These are phyloP conservation scores for Russula abietina DNA, from an alignment of 768 basidiomycete species.

Conservation along the genomic window DNA sequence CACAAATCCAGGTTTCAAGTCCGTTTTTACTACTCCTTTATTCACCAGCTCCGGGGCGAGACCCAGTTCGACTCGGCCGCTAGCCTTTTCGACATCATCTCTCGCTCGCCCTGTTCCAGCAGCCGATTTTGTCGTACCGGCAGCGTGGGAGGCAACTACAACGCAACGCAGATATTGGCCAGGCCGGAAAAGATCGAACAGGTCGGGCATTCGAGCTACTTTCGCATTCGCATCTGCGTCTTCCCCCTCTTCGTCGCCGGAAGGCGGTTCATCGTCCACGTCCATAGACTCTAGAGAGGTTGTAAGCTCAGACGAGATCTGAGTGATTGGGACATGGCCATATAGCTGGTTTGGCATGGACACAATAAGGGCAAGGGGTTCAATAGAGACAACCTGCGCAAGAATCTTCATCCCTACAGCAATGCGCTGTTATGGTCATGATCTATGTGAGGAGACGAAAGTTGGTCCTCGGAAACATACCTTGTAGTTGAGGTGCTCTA, in stretches of 20 bases:
- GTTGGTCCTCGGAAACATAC: constrained; percentile 34
- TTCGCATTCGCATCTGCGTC: constrained; percentile 30
- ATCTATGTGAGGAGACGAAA: background rate
- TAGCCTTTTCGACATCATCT: constrained; percentile 61
- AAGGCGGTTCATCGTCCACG: constrained; percentile 40
- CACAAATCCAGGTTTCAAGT: constrained; percentile 71
- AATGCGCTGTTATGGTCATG: constrained; percentile 51
- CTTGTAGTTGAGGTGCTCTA: constrained; percentile 94
- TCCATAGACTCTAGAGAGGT: constrained; percentile 57
- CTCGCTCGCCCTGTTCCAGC: constrained; percentile 54
- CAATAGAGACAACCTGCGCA: constrained; percentile 78
- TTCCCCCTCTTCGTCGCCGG: constrained; percentile 48
- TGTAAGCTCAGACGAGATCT: constrained; percentile 79
- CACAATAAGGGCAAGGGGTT: constrained; percentile 83
- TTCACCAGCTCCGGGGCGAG: constrained; percentile 83
- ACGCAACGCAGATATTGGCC: constrained; percentile 83
- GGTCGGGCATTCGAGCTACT: constrained; percentile 49
- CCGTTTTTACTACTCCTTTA: constrained; percentile 66
- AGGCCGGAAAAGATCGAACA: constrained; percentile 67
- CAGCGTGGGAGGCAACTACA: constrained; percentile 61
- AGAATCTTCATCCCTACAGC: constrained; percentile 80
- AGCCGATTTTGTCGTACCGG: constrained; percentile 52
- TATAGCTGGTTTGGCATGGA: constrained; percentile 95
- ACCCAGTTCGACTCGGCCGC: constrained; percentile 78
- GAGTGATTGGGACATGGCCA: constrained; percentile 91